Evolutionary conservation across 805 yeast genomes (phyloP), one percentile per base, ranked within the genome.

Genomic region (Kodamaea hsintzibuensis): DNA sequence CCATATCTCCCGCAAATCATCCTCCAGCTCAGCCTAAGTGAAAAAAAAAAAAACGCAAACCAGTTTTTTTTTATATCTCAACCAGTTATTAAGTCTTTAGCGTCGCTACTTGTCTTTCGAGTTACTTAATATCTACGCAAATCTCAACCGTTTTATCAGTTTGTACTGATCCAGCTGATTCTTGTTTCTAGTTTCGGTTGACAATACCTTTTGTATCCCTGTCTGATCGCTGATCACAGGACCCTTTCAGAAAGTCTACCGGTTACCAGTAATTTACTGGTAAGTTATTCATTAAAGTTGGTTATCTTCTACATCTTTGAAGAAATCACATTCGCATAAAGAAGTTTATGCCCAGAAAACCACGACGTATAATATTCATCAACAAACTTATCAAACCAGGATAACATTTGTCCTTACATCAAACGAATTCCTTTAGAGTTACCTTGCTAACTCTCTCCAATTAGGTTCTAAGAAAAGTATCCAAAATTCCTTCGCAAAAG

Each of bases 271-370:
- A 30, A 8, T 30, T n/a, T 19, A 17, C 44, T 40, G 44, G 44
- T 40, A 40, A n/a, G 22, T 40, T 10, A 14, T 9, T 13, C 27
- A 17, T 40, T 25, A 4, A 40, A 17, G 44, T 40, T 40, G 44
- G 12, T 40, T 17, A 8, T 40, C 44, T 40, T 40, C 44, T 40
- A 5, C 12, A 40, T 13, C 19, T 25, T 9, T 16, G 25, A 19
- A 16, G 44, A 40, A 40, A 40, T 40, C 19, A 19, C 25, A 6
- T 40, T 16, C 25, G 43, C 47, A 42, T 39, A 47, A 30, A 30
- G 35, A 5, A 30, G 35, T 74, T 66, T 73, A 76, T 76, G 80
- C 78, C 76, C 57, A 75, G 75, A 74, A 74, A 76, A 64, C 73
- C 76, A 60, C 80, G 77, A 74, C 75, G 67, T 66, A 60, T 57